These are phyloP conservation scores for Parsonsia alboflavescens DNA, from an alignment of 257 asterid genomes.

Conservation along the genomic window DNA sequence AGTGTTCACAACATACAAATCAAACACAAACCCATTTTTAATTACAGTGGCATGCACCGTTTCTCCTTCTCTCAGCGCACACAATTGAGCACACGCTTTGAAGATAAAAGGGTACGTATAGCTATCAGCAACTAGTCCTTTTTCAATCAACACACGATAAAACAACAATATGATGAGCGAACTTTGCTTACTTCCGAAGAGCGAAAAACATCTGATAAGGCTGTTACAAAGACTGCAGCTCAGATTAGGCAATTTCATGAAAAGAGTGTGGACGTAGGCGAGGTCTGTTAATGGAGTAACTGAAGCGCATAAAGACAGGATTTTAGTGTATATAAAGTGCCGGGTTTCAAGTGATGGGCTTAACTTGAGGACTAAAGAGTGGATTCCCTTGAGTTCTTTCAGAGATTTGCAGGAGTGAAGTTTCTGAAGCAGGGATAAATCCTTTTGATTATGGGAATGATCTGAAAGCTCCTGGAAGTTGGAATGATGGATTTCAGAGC, in stretches of 20 bases:
- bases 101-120: constrained; percentile 42
- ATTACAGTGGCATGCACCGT: constrained; percentile 31
- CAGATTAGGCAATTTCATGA: constrained; percentile 20
- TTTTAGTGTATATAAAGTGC: constrained; percentile 26
- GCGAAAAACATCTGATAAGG: constrained; percentile 19
- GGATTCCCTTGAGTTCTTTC: constrained; percentile 30
- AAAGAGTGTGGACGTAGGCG: constrained; percentile 28
- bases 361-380: constrained; percentile 27
- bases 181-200: constrained; percentile 16
- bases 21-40: constrained; percentile 31
- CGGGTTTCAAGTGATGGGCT: constrained; percentile 24
- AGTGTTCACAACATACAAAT: constrained; percentile 37
- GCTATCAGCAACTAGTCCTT: constrained; percentile 27
- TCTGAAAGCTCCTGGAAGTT: constrained; percentile 8
- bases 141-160: constrained; percentile 23
- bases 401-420: constrained; percentile 31
- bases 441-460: background rate
- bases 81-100: constrained; percentile 31
- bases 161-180: constrained; percentile 17
- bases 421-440: constrained; percentile 15
- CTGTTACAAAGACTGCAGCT: constrained; percentile 22
- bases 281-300: constrained; percentile 20
- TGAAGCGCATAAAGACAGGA: constrained; percentile 30
- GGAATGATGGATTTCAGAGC: background rate
- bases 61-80: constrained; percentile 26